A percentile compares a stretch with the other conserved stretches of the same genome.
These are phyloP conservation scores for Penicillium sp. DNA, from an alignment of 2,329 filamentous ascomycete genomes.

Conservation along the genomic window DNA sequence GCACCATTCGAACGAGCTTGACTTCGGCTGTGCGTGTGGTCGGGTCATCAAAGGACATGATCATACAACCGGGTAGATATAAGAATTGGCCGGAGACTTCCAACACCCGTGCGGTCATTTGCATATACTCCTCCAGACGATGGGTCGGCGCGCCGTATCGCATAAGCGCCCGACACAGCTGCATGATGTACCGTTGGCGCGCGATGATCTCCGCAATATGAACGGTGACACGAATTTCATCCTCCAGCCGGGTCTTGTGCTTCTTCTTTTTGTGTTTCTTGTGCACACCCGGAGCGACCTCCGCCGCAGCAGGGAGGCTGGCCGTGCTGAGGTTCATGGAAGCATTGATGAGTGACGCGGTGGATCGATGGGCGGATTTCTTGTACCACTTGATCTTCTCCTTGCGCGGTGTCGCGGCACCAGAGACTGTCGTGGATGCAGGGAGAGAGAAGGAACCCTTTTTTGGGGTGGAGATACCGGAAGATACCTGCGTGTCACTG, in stretches of 20 bases:
- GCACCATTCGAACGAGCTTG: conserved; percentile 44
- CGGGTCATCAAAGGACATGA: conserved; percentile 75
- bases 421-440: conserved; percentile 25
- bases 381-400: conserved; percentile 46
- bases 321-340: conserved; percentile 39
- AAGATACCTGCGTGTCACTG: conserved; percentile 27
- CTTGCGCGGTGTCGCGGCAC: conserved; percentile 34
- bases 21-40: conserved; percentile 50
- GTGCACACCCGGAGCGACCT: conserved; percentile 16
- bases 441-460: conserved; percentile 19
- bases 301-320: conserved; percentile 29
- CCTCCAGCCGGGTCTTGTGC: conserved; percentile 38
- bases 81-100: conserved; percentile 89
- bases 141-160: conserved; percentile 89
- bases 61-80: conserved; percentile 92
- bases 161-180: conserved; percentile 86
- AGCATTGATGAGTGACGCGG: conserved; percentile 38
- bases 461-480: conserved; percentile 30
- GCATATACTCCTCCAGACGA: conserved; percentile 86
- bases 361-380: conserved; percentile 37
- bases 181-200: conserved; percentile 79
- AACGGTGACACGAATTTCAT: conserved; percentile 60
- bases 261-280: conserved; percentile 23
- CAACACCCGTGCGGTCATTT: conserved; percentile 81
- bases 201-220: conserved; percentile 69